phyloP scores from a whole-genome alignment of 2,329 filamentous ascomycete genomes.

The Cordyceps militaris region DNA sequence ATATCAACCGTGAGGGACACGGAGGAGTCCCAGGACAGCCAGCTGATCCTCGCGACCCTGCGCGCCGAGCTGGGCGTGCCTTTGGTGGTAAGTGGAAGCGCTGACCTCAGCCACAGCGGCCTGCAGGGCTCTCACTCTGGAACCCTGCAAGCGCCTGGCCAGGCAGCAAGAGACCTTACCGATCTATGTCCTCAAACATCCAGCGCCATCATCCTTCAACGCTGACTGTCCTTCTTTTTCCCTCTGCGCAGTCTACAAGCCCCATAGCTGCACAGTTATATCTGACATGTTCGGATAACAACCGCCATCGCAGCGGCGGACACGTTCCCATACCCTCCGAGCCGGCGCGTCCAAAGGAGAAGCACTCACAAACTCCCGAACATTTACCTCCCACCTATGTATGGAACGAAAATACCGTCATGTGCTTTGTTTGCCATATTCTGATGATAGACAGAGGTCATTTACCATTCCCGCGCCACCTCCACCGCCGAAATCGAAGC shows the following conservation, averaged over 20 bases:
- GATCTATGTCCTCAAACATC: background rate
- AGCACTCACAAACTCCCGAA: background rate
- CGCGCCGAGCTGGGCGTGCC: conserved; percentile 32
- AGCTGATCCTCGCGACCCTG: conserved; percentile 32
- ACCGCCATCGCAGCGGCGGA: background rate
- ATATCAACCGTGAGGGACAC: background rate
- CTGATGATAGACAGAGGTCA: conserved; percentile 1
- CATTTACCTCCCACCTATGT: background rate
- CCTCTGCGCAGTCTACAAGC: background rate
- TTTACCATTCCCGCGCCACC: background rate
- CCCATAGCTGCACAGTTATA: background rate
- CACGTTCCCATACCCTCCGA: background rate
- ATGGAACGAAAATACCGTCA: background rate
- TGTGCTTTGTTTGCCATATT: background rate
- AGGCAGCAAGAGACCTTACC: background rate
- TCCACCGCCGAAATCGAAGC: background rate
- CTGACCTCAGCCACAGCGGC: background rate
- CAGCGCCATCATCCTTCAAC: background rate
- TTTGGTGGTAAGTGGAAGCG: conserved; percentile 32
- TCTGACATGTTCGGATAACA: background rate
- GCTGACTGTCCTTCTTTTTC: background rate
- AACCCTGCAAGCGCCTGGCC: background rate
- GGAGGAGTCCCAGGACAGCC: conserved; percentile 36
- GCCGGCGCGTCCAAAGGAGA: background rate
- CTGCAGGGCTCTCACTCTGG: background rate